Base-by-base conservation (phyloP, 352 stramenopile species). In the Plasmopara viticola region DNA sequence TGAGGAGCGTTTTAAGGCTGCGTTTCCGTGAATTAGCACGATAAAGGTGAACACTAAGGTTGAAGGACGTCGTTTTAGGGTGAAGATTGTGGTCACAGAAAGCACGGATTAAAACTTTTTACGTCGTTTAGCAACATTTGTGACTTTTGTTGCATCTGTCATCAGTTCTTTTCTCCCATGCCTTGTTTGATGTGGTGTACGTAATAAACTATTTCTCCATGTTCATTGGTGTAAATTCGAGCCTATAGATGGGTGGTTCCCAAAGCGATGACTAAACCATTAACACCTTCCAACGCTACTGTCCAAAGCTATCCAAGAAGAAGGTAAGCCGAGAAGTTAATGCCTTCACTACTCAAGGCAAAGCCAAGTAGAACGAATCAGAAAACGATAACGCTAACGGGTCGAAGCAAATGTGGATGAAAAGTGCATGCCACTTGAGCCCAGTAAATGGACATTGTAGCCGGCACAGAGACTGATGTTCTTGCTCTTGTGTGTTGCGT, bases 221-320 rank as follows among this genome's bases (percentile, higher is more conserved):
- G 9, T 25, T 35, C 15, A 70, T 69, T 69, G 50, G 60, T 40
- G n/a, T 6, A 68, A 67, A 69, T 51, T 63, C 20, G 30, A 25
- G 50, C 57, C 61, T 62, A 64, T 57, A 53, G 59, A 67, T 67
- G 58, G 47, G 53, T 70, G 62, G 59, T 59, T 67, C 38, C 43
- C 46, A 48, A 53, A 50, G 70, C 66, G 84, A 80, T 84, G 77
- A 72, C 70, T 82, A 74, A 68, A 71, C 60, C 57, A 51, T 66
- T 45, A 29, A 58, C 77, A 73, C 31, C 60, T 70, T 73, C 70
- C 86, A 83, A 87, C 82, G 73, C 74, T 87, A 86, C 78, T 87
- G 78, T 89, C 78, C 78, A 87, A 89, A 89, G 78, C 78, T 86
- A 88, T 86, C 70, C 72, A 78, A 75, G 77, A 87, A 87, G 69